Conservation (phyloP, 2,329 filamentous ascomycete species). For the Penicillium sp. region DNA sequence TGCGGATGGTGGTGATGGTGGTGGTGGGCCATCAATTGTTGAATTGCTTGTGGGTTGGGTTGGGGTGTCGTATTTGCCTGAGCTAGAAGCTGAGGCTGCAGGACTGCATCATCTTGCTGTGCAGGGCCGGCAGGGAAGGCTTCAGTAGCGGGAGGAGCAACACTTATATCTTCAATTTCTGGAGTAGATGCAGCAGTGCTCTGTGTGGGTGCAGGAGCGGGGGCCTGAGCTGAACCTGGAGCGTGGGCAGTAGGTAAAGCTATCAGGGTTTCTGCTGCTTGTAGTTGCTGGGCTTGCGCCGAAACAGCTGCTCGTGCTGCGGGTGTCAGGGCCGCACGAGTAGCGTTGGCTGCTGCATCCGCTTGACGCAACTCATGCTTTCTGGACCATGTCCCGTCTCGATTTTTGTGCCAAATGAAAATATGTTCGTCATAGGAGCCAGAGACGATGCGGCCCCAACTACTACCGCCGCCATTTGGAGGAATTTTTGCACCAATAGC, state of each 20-base stretch:
- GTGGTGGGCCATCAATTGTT: slow-evolving; percentile 6
- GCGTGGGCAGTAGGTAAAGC: slow-evolving; percentile 6
- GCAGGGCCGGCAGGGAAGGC: background rate
- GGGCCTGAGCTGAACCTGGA: background rate
- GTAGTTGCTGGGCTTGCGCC: slow-evolving; percentile 21
- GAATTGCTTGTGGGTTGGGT: background rate
- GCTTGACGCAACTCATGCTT: slow-evolving; percentile 71
- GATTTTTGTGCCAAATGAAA: slow-evolving; percentile 88
- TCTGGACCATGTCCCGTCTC: slow-evolving; percentile 80
- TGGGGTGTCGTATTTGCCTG: background rate
- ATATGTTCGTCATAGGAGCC: slow-evolving; percentile 96
- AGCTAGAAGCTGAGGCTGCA: background rate
- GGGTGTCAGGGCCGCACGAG: slow-evolving; percentile 20
- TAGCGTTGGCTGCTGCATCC: slow-evolving; percentile 47
- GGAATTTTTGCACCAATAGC: slow-evolving; percentile 84
- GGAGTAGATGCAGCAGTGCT: background rate
- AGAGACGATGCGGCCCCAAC: slow-evolving; percentile 91
- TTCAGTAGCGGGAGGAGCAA: background rate
- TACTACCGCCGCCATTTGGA: slow-evolving; percentile 84
- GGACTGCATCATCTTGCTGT: slow-evolving; percentile 3
- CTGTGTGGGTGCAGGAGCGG: slow-evolving; percentile 2
- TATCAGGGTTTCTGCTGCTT: slow-evolving; percentile 17
- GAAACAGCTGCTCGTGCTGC: slow-evolving; percentile 19
- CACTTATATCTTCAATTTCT: slow-evolving; percentile 1
- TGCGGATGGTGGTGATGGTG: slow-evolving; percentile 21